Base-by-base conservation (phyloP, 2,329 filamentous ascomycete genomes). In the Fusarium coicis region DNA sequence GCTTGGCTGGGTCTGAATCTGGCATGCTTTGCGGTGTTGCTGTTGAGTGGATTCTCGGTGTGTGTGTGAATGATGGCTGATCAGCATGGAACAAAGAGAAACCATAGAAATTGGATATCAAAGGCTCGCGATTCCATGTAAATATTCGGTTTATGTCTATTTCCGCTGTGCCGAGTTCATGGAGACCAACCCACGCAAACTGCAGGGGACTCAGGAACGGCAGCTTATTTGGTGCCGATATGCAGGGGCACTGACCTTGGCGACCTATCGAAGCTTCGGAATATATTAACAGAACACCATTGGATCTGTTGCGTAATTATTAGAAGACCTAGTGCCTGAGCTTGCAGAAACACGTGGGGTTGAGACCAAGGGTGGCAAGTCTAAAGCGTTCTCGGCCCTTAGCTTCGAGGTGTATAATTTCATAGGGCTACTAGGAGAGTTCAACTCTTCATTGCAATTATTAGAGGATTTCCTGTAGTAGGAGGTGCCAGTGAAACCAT, bases 201-300 rank as follows among this genome's bases (percentile, higher is more conserved):
- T 50, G 55, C 16, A 49, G 63, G 63, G 63, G 26, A 44, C n/a
- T 63, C 26, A 37, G 44, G 46, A 34, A 46, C 43, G 16, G 37
- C 21, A 63, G 21, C 40, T 43, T 52, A 36, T 28, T 46, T 10
- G 21, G 21, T 19, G 15, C 16, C 11, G 36, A 28, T 39, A 68
- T 43, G 63, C 64, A 68, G 64, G 66, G 63, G 65, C 63, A 50
- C 12, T 16, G 50, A 28, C 23, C 28, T 32, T 11, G 12, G 32
- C n/a, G 26, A 26, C 63, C 64, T 34, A 46, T 49, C 42, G 40
- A 61, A 23, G 23, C 54, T 34, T 18, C 30, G 36, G 30, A 14
- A n/a, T 7, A 37, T 23, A 37, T 52, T 8, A 6, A 21, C 3
- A 10, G n/a, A 18, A 16, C 18, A 28, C 14, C 5, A 67, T 67